These are phyloP conservation scores for Epichloe gansuensis DNA, from an alignment of 2,329 filamentous ascomycete genomes.

Conservation along the genomic window DNA sequence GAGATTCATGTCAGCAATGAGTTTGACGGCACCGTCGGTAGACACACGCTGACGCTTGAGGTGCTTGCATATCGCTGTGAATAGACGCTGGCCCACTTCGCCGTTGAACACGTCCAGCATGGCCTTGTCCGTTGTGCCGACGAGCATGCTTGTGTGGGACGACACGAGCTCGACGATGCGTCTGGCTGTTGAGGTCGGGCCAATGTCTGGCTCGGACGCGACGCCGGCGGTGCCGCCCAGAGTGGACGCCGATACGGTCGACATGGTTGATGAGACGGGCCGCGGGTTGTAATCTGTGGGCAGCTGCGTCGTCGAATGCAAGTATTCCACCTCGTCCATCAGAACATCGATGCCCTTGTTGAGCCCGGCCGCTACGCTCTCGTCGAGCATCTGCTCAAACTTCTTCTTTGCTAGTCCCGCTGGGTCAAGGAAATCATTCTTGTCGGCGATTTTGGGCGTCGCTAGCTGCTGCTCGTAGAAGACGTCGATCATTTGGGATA, in stretches of 20 bases:
- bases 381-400: constrained; percentile 97
- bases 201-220: constrained; percentile 33
- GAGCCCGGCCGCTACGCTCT: constrained; percentile 85
- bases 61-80: constrained; percentile 89
- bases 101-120: constrained; percentile 98
- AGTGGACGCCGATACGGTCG: constrained; percentile 9
- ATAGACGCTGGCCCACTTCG: constrained; percentile 87
- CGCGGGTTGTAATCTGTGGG: constrained; percentile 84
- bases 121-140: constrained; percentile 91
- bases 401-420: constrained; percentile 93
- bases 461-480: constrained; percentile 96
- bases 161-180: constrained; percentile 77
- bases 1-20: constrained; percentile 94
- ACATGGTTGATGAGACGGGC: constrained; percentile 13
- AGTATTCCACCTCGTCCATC: constrained; percentile 95
- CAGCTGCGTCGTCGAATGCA: constrained; percentile 76
- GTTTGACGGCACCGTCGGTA: constrained; percentile 75
- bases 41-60: constrained; percentile 91
- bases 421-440: constrained; percentile 88
- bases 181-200: constrained; percentile 66
- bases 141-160: constrained; percentile 83
- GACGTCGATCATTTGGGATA: constrained; percentile 97
- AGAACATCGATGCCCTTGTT: constrained; percentile 97
- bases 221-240: constrained; percentile 17
- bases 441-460: constrained; percentile 68